phyloP scores from a whole-genome alignment of 768 basidiomycete genomes.

The Infundibulicybe gibba region DNA sequence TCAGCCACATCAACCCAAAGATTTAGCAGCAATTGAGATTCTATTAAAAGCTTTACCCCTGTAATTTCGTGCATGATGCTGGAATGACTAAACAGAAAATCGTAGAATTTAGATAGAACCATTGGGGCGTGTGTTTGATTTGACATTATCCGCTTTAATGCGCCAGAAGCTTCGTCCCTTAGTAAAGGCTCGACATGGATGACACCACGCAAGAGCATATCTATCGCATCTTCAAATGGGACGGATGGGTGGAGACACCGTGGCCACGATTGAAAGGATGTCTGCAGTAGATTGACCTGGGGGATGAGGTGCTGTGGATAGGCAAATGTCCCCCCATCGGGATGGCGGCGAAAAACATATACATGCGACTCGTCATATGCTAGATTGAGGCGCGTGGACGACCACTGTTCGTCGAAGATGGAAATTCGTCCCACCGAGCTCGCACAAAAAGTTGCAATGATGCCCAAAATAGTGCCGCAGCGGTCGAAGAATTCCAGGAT shows the following conservation, averaged over 20 bases:
- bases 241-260: slow-evolving; percentile 64
- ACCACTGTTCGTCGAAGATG: slow-evolving; percentile 85
- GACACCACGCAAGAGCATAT: slow-evolving; percentile 79
- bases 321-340: slow-evolving; percentile 54
- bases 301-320: slow-evolving; percentile 61
- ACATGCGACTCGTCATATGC: slow-evolving; percentile 70
- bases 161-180: slow-evolving; percentile 60
- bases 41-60: slow-evolving; percentile 58
- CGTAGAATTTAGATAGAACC: slow-evolving; percentile 62
- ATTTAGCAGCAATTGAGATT: slow-evolving; percentile 61
- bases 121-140: slow-evolving; percentile 50
- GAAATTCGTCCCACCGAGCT: slow-evolving; percentile 72
- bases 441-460: slow-evolving; percentile 56
- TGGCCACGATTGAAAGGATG: slow-evolving; percentile 83
- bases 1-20: slow-evolving; percentile 77
- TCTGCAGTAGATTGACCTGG: slow-evolving; percentile 68
- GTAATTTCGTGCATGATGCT: slow-evolving; percentile 62
- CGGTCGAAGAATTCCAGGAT: slow-evolving; percentile 73
- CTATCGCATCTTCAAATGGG: slow-evolving; percentile 57
- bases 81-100: slow-evolving; percentile 71
- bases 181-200: slow-evolving; percentile 80
- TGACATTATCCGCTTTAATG: slow-evolving; percentile 71
- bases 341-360: slow-evolving; percentile 63
- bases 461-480: slow-evolving; percentile 50
- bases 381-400: slow-evolving; percentile 52